Evolutionary conservation across 1,284 basidiomycete species (phyloP), one percentile per base, ranked within the genome.

Genomic region (Paramarasmius palmivorus): DNA sequence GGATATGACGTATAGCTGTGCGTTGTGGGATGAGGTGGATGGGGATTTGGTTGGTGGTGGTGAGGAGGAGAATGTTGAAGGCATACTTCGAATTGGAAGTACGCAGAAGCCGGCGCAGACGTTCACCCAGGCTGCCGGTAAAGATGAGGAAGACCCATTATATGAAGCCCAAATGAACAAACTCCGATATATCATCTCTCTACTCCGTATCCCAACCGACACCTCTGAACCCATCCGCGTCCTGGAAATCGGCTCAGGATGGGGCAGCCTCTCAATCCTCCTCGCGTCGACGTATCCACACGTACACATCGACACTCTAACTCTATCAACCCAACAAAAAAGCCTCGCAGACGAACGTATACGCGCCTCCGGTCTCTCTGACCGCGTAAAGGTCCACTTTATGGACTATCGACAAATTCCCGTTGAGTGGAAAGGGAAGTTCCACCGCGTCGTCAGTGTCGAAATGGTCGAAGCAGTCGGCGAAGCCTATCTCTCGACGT

Each of bases 381-480:
- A 77, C 32, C 72, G 80, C 19, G 82, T 93, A 50, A 75, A 68
- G 10, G 86, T 92, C 8, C 89, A 92, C 68, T 69, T 92, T 26
- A 81, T 92, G 78, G 90, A 93, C 64, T 93, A 92, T 64, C 72
- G 81, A 17, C 71, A 75, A 48, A 81, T 90, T 75, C 86, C 87
- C 1, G 50, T 66, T 1, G 78, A 79, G 32, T 91, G 88, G 87
- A 69, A 78, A 54, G 78, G 79, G 22, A 59, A 67, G 7, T 92
- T 92, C 64, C 89, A 92, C 64, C 71, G 89, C 2, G 75, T 92
- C 10, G 76, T 92, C 19, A 88, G 86, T 56, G 76, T 91, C 38
- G 90, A 92, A 71, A 92, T 93, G 89, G 79, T 92, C 12, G 90
- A 92, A 66, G 84, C 84, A 0, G 89, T 93, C 7, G 90, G 90